These are phyloP conservation scores for Wallacemonas collosoma DNA, from an alignment of 208 protist species.

Conservation along the genomic window DNA sequence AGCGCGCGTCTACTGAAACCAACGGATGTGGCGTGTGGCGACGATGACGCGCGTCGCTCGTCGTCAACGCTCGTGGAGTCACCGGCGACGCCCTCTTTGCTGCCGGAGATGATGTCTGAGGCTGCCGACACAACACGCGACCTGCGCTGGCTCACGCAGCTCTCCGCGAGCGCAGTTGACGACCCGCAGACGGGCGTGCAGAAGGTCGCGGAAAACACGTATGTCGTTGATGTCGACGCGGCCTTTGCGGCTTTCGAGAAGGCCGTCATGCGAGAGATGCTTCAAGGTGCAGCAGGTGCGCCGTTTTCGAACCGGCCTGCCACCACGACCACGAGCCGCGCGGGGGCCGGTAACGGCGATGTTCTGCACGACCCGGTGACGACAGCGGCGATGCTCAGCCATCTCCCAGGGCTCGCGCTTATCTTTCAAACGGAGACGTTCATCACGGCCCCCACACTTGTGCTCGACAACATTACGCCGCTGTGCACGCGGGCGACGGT, in stretches of 20 bases:
- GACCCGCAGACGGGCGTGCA: background rate
- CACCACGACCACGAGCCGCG: no score
- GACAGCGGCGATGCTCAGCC: background rate
- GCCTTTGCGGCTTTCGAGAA: constrained; percentile 2
- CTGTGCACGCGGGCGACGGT: constrained; percentile 6
- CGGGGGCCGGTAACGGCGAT: background rate
- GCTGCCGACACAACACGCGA: no score
- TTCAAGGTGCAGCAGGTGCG: background rate
- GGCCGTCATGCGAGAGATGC: background rate
- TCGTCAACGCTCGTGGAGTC: no score
- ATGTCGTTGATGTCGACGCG: background rate
- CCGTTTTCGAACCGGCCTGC: no score
- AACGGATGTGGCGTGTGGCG: no score
- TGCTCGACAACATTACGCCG: constrained; percentile 5
- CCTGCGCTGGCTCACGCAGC: background rate
- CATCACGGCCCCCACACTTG: background rate
- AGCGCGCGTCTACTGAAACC: no score
- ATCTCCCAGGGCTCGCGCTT: background rate
- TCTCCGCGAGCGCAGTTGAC: background rate
- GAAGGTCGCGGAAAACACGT: constrained; percentile 12
- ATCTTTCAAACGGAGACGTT: background rate
- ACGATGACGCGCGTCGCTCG: no score
- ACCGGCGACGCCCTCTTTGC: no score
- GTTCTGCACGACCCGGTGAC: background rate
- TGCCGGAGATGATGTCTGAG: no score